These are phyloP conservation scores for Diospyros lotus DNA, from an alignment of 148 eudicot genomes.

Conservation along the genomic window DNA sequence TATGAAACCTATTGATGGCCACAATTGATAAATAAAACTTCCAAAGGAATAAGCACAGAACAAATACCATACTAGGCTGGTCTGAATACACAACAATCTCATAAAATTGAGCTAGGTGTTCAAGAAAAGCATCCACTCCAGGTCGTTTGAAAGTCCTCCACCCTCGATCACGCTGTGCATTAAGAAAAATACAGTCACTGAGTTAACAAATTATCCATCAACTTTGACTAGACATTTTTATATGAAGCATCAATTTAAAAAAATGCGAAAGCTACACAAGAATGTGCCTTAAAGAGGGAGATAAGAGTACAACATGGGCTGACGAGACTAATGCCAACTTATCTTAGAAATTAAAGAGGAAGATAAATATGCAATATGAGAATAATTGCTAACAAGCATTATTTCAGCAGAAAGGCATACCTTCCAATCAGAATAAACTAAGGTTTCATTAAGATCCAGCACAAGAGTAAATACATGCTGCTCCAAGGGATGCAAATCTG, in stretches of 20 bases:
- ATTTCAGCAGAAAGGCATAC: constrained; percentile 13
- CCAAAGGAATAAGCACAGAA: not conserved
- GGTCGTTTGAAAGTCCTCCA: constrained; percentile 92
- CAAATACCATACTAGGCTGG: constrained; percentile 49
- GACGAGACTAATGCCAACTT: not conserved
- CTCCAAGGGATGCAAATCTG: constrained; percentile 67
- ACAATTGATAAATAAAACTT: not conserved
- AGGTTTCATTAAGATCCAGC: constrained; percentile 70
- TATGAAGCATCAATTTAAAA: not conserved
- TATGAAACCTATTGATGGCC: too few species aligned
- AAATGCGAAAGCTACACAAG: not conserved
- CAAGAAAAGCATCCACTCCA: constrained; percentile 73
- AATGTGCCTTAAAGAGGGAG: not conserved
- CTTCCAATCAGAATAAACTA: constrained; percentile 83
- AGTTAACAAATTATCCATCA: not conserved
- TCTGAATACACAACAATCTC: constrained; percentile 77
- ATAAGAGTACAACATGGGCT: not conserved
- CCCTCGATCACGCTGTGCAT: constrained; percentile 66
- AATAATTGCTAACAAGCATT: too few species aligned
- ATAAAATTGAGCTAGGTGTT: constrained; percentile 62
- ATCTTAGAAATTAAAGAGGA: not conserved
- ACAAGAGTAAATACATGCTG: constrained; percentile 70
- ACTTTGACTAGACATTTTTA: not conserved
- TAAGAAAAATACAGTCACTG: not conserved
- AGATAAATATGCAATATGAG: not conserved